Evolutionary conservation across 306 rosid species (phyloP), one percentile per base, ranked within the genome.

Genomic region (Arachis stenosperma): DNA sequence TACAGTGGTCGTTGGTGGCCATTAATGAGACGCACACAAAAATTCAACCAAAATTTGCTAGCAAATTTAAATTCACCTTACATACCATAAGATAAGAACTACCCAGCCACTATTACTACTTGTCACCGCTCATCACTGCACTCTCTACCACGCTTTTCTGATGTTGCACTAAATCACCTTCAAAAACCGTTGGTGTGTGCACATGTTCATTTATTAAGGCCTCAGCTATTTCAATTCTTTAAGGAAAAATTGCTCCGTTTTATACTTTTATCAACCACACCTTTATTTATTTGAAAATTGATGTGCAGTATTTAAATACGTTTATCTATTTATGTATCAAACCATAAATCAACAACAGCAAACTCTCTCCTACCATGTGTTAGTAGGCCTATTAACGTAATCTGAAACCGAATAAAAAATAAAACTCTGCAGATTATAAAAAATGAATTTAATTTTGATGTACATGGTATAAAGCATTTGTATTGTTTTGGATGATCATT

Each of bases 191-290:
- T 75, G 83, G 15, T 43, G 72, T 14, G 7, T 71, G 78, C 44
- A 61, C 83, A 53, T 1, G 5, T 27, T 51, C 58, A 75, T 75
- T 78, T 43, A 82, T 78, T 43, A 82, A 27, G 42, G 11, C 52
- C 75, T 57, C 71, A 62, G 30, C 71, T 30, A 41, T 58, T 55
- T 22, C 9, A 70, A 22, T 22, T 22, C 27, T 22, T 22, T 22
- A 22, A 22, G 27, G 27, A 22, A 1, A 22, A 22, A 22, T 22
- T 22, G 1, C 27, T 22, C 27, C 27, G 27, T 22, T 22, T 22
- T 22, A 22, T 22, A 22, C 27, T 22, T 22, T 22, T 22, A 22
- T 22, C 27, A 22, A 22, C 27, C 27, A 22, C 37, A 33, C 37
- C 2, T 33, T 33, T 33, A 33, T 33, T 33, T 33, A 33, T 33